Evolutionary conservation across 139 green algal species (phyloP).

Genomic region (Closterium sp.): DNA sequence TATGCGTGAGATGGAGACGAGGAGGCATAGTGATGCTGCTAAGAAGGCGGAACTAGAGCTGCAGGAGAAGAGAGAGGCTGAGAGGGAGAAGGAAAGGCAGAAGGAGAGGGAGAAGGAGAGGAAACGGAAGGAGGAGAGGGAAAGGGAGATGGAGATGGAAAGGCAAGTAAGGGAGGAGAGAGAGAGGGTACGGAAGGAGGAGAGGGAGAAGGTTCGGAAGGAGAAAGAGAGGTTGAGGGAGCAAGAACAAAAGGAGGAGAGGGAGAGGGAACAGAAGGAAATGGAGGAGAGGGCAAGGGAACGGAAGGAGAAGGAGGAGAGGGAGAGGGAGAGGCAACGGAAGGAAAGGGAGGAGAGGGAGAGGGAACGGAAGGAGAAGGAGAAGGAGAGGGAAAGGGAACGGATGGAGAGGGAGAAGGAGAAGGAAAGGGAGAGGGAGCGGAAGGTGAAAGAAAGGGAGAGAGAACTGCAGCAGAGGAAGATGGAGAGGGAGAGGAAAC

Average conservation of each 20-base stretch:
- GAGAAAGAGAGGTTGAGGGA: neutral
- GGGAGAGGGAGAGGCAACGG: neutral
- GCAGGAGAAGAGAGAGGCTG: neutral
- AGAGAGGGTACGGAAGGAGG: neutral
- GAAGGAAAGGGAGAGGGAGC: no score
- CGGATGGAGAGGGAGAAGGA: no score
- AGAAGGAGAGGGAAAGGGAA: no score
- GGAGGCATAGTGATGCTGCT: neutral
- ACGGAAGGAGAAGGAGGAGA: neutral
- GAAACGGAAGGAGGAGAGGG: neutral
- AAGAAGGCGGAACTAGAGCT: neutral
- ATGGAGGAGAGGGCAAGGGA: neutral
- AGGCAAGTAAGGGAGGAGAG: neutral
- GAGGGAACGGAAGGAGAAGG: no score
- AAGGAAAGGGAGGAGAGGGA: neutral
- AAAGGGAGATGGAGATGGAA: neutral
- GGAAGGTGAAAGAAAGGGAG: no score
- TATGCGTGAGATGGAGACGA: neutral
- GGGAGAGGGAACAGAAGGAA: neutral
- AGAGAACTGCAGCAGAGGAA: no score
- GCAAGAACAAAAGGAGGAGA: neutral
- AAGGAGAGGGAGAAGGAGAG: neutral
- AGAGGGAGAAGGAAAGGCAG: neutral
- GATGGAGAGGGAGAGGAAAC: no score
- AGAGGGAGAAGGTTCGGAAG: neutral